phyloP scores from a whole-genome alignment of 1,284 basidiomycete species.

The Lentinula novae-zelandiae region DNA sequence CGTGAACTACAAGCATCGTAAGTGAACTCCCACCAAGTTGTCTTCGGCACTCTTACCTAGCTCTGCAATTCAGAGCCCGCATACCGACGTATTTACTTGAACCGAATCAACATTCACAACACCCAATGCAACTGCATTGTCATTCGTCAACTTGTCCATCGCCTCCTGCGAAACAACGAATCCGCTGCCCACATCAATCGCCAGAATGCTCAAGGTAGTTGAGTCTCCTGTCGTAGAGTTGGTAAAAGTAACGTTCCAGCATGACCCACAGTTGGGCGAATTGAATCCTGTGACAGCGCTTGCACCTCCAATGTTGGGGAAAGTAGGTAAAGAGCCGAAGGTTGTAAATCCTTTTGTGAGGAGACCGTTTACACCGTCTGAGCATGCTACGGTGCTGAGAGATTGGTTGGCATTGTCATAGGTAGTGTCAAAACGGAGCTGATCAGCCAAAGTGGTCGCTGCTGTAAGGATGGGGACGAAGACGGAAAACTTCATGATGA shows the following conservation, averaged over 20 bases:
- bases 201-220: conserved; percentile 28
- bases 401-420: conserved; percentile 37
- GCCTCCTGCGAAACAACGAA: conserved; percentile 40
- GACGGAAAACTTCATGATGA: conserved; percentile 19
- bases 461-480: conserved; percentile 16
- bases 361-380: conserved; percentile 43
- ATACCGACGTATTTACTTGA: conserved; percentile 23
- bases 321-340: conserved; percentile 43
- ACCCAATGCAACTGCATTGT: conserved; percentile 33
- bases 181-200: conserved; percentile 36
- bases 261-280: conserved; percentile 41
- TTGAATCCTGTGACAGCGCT: conserved; percentile 37
- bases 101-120: conserved; percentile 30
- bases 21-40: background rate
- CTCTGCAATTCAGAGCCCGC: conserved; percentile 29
- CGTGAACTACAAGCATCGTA: background rate
- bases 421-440: conserved; percentile 34
- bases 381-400: conserved; percentile 43
- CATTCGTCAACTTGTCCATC: conserved; percentile 39
- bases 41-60: background rate
- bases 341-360: conserved; percentile 36
- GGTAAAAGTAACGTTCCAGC: conserved; percentile 43
- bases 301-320: conserved; percentile 47
- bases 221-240: conserved; percentile 23
- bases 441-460: conserved; percentile 19